Evolutionary conservation across 2,329 filamentous ascomycete species (phyloP), one percentile per base, ranked within the genome.

Genomic region (Aspergillus flavus): DNA sequence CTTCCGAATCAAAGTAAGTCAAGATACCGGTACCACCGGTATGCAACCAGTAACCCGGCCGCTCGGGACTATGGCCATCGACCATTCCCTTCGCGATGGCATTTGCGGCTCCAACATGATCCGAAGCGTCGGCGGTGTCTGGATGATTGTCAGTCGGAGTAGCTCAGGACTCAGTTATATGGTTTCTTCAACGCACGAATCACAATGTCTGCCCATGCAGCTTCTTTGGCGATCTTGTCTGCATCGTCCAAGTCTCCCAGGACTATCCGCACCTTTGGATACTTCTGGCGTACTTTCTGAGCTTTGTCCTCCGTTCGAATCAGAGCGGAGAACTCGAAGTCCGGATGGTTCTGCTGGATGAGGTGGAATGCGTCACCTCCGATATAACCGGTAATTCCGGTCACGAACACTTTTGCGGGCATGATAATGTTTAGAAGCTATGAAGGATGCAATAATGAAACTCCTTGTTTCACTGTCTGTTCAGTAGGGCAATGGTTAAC

Each of bases 161-260:
- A 61, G 12, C 21, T 60, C 9, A 43, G 57, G 5, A 58, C 5
- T 57, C 9, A 19, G 1, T 12, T 30, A 16, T 21, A 43, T n/a
- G n/a, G 41, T 12, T 43, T 11, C 21, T 21, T 5, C 12, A 30
- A 69, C 73, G 57, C 68, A 80, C 78, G 77, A 66, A 84, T 70
- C 4, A 87, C 83, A 56, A 87, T 80, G 71, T 86, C 81, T 3
- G 84, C 82, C 57, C 78, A 76, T 0, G 75, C 72, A 26, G 80
- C 79, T 63, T 84, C 82, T 36, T 78, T 72, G 36, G 82, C 76
- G 1, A 86, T 66, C 4, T 85, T 59, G 0, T 78, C 73, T 2
- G 73, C 71, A 61, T 79, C 78, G 50, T 85, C 81, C 3, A 85
- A 76, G 55, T 80, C 78, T 30, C 85, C 85, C 61, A 85, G 82